Percentiles rank a stretch among this genome's conserved stretches.
Conservation (phyloP, 768 basidiomycete species). For the Lentinula lateritia region DNA sequence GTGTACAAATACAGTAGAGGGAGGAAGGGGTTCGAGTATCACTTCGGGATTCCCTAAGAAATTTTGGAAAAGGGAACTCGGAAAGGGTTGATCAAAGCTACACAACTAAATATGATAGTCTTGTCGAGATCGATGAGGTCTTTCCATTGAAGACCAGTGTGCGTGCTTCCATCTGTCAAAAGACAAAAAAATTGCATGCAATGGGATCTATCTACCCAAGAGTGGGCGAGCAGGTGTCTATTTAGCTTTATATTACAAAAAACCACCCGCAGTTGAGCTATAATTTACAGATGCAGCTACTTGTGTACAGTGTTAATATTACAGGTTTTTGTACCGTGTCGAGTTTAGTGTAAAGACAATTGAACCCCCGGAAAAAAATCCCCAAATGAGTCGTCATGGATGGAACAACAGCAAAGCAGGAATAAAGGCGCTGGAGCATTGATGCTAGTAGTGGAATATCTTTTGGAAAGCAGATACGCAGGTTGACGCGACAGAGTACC, state of each 20-base stretch:
- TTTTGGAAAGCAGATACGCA: neutral
- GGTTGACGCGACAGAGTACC: neutral
- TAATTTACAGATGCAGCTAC: neutral
- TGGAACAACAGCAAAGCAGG: neutral
- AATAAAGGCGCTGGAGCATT: neutral
- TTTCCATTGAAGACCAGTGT: slow-evolving; percentile 60
- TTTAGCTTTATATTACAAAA: too few species aligned
- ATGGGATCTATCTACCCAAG: too few species aligned
- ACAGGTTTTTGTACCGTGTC: neutral
- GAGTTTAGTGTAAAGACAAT: neutral
- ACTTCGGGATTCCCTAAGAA: too few species aligned
- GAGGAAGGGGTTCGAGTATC: too few species aligned
- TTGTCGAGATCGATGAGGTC: slow-evolving; percentile 41
- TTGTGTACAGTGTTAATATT: neutral
- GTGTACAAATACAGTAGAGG: too few species aligned
- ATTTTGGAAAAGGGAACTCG: too few species aligned
- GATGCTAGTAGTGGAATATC: neutral
- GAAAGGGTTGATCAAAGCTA: slow-evolving; percentile 54
- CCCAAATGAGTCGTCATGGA: neutral
- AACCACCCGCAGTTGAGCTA: neutral
- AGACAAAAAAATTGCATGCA: too few species aligned
- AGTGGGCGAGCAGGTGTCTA: too few species aligned
- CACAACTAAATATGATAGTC: slow-evolving; percentile 57
- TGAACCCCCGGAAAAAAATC: neutral
- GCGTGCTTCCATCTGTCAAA: slow-evolving; percentile 25